Evolutionary conservation across 2,329 filamentous ascomycete species (phyloP).

Genomic region (Paecilomyces variotii): DNA sequence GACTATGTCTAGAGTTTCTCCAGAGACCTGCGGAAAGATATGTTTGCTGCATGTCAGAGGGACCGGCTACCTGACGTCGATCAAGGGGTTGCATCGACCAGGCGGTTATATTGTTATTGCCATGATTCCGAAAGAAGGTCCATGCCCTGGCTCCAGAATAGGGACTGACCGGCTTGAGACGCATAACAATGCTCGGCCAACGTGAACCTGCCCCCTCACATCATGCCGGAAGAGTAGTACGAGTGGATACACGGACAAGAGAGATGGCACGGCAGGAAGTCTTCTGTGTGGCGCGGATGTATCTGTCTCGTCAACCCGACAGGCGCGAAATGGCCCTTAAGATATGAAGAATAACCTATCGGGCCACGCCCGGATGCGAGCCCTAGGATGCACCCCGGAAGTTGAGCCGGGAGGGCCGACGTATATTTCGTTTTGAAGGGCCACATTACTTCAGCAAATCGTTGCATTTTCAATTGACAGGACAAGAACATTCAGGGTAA

Average conservation of each 20-base stretch:
- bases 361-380: neutral
- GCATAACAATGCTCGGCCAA: too few relatives aligned
- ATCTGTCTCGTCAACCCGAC: neutral
- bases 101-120: neutral
- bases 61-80: neutral
- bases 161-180: neutral
- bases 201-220: neutral
- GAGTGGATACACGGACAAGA: neutral
- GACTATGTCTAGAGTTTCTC: neutral
- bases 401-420: neutral
- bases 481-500: neutral
- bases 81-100: neutral
- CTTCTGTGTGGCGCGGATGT: neutral
- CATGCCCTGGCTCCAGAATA: neutral
- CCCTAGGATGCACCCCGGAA: neutral
- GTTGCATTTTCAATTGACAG: neutral
- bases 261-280: neutral
- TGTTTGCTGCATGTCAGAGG: neutral
- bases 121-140: neutral
- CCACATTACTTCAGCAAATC: neutral
- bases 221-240: neutral
- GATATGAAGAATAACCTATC: neutral
- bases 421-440: neutral
- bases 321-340: neutral
- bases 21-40: neutral